phyloP scores from a whole-genome alignment of 805 yeast species.

The Pichia ethanolica region DNA sequence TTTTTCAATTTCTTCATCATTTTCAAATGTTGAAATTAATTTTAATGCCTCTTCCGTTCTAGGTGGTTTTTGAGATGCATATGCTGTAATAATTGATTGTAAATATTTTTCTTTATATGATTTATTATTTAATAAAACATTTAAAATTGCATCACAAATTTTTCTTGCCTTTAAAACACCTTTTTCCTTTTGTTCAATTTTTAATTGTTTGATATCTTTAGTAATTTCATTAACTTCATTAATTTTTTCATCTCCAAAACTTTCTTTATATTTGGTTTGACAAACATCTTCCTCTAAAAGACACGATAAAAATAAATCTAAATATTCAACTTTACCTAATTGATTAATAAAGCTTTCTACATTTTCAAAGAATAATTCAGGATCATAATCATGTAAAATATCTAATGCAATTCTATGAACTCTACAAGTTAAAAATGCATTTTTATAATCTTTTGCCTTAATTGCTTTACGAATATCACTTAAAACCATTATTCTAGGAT shows the following conservation, averaged over 20 bases:
- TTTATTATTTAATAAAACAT: constrained; percentile 44
- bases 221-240: background rate
- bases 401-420: constrained; percentile 89
- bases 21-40: constrained; percentile 47
- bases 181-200: constrained; percentile 8
- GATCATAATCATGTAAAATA: constrained; percentile 80
- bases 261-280: constrained; percentile 73
- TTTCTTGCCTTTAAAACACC: constrained; percentile 51
- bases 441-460: constrained; percentile 44
- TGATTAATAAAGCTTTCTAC: constrained; percentile 63
- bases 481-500: constrained; percentile 87
- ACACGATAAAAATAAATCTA: constrained; percentile 83
- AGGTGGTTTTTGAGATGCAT: constrained; percentile 88
- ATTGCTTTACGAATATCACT: constrained; percentile 73
- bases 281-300: constrained; percentile 82
- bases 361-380: constrained; percentile 56
- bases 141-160: constrained; percentile 65
- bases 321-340: constrained; percentile 61
- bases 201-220: constrained; percentile 4
- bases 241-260: constrained; percentile 28
- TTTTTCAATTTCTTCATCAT: constrained; percentile 42
- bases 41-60: constrained; percentile 67
- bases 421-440: constrained; percentile 81
- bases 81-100: constrained; percentile 81
- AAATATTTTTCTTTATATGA: constrained; percentile 47